A percentile compares a stretch with the other conserved stretches of the same genome.
Conservation (phyloP, 139 green algal species). For the Asterochloris sp. region DNA sequence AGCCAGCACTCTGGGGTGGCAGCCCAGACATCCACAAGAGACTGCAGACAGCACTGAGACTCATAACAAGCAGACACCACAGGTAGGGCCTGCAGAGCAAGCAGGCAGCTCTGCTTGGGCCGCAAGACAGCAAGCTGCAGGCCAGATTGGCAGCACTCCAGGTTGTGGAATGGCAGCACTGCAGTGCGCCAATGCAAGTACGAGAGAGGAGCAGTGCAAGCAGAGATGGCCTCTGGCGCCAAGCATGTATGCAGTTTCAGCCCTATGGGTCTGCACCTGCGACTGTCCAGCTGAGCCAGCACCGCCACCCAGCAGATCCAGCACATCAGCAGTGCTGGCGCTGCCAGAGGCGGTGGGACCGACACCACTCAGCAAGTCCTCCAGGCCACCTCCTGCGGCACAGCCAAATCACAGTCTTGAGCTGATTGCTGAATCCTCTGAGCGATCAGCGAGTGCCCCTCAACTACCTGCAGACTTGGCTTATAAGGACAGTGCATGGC, state of each 20-base stretch:
- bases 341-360: neutral
- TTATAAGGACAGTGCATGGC: no score
- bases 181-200: neutral
- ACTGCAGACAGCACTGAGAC: neutral
- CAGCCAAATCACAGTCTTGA: no score
- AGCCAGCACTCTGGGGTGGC: neutral
- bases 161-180: neutral
- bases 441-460: no score
- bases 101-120: no score
- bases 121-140: no score
- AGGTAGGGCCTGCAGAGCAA: neutral
- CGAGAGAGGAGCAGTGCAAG: neutral
- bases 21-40: neutral
- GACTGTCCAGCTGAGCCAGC: neutral
- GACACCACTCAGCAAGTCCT: neutral
- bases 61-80: neutral
- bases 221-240: neutral
- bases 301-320: slow-evolving; percentile 38
- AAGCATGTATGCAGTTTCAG: neutral
- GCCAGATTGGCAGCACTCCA: no score
- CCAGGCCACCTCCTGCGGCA: neutral
- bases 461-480: no score
- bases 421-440: no score
- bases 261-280: neutral
- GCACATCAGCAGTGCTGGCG: slow-evolving; percentile 18